These are phyloP conservation scores for Candida sanyiensis DNA, from an alignment of 805 yeast species.

Conservation along the genomic window DNA sequence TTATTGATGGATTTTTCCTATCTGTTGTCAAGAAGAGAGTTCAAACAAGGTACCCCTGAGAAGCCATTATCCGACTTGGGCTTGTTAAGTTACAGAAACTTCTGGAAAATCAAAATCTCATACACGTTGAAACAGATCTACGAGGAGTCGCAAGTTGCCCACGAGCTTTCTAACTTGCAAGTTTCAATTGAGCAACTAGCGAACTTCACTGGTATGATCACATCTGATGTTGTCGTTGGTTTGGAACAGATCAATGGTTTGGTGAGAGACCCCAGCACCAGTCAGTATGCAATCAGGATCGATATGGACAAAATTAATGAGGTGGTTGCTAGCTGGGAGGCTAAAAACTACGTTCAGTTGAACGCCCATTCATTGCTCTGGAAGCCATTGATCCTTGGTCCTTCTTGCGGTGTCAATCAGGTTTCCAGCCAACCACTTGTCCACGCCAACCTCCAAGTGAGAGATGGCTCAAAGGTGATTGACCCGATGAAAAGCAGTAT, in stretches of 20 bases:
- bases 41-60: conserved; percentile 87
- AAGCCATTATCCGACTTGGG: conserved; percentile 90
- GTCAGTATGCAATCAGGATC: conserved; percentile 48
- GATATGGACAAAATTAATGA: conserved; percentile 39
- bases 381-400: conserved; percentile 82
- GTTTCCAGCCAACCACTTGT: conserved; percentile 29
- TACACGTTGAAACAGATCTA: conserved; percentile 25
- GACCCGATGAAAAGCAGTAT: conserved; percentile 41
- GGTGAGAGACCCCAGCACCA: conserved; percentile 38
- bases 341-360: conserved; percentile 47
- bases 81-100: conserved; percentile 73
- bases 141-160: conserved; percentile 5
- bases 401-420: conserved; percentile 75
- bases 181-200: conserved; percentile 59
- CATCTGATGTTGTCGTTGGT: conserved; percentile 82
- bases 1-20: conserved; percentile 87
- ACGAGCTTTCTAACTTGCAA: conserved; percentile 10
- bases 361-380: conserved; percentile 55
- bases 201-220: conserved; percentile 74
- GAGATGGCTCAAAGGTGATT: conserved; percentile 7
- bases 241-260: conserved; percentile 71
- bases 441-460: conserved; percentile 20
- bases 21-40: conserved; percentile 66
- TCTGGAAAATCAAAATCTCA: conserved; percentile 73
- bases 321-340: conserved; percentile 45